phyloP scores from a whole-genome alignment of 305 asterid genomes.

The Fraxinus paxiana region DNA sequence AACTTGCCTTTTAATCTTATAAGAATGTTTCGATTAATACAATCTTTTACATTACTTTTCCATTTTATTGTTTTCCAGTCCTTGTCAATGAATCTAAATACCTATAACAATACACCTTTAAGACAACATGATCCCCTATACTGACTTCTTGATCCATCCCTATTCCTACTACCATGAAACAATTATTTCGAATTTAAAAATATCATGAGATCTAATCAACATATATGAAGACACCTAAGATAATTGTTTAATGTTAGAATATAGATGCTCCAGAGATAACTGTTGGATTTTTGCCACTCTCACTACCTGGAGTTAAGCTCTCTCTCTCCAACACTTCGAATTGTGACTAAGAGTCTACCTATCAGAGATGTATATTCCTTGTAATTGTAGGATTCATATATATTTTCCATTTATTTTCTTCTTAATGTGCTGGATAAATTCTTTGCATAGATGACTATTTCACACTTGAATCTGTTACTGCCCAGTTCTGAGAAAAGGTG shows the following conservation, averaged over 20 bases:
- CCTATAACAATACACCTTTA: not conserved
- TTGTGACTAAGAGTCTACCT: not conserved
- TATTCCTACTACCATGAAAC: not conserved
- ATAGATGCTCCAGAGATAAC: not conserved
- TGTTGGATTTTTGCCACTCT: not conserved
- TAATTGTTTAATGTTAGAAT: not conserved
- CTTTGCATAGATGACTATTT: constrained; percentile 7
- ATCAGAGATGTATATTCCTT: not conserved
- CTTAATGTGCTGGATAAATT: constrained; percentile 6
- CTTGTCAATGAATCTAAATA: not conserved
- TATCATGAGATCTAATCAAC: not conserved
- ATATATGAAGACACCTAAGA: not conserved
- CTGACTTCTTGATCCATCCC: not conserved
- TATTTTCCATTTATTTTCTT: constrained; percentile 1
- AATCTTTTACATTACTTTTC: not conserved
- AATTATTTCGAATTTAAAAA: not conserved
- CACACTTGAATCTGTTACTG: not conserved
- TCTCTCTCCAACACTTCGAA: not conserved
- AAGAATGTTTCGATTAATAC: not conserved
- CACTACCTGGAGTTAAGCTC: not conserved
- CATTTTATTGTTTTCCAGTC: not conserved
- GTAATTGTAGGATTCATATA: not conserved
- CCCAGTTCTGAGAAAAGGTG: not conserved
- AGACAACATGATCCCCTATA: not conserved
- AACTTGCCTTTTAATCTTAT: not conserved